phyloP scores from a whole-genome alignment of 2,329 filamentous ascomycete genomes.

The Penicillium glabrum region DNA sequence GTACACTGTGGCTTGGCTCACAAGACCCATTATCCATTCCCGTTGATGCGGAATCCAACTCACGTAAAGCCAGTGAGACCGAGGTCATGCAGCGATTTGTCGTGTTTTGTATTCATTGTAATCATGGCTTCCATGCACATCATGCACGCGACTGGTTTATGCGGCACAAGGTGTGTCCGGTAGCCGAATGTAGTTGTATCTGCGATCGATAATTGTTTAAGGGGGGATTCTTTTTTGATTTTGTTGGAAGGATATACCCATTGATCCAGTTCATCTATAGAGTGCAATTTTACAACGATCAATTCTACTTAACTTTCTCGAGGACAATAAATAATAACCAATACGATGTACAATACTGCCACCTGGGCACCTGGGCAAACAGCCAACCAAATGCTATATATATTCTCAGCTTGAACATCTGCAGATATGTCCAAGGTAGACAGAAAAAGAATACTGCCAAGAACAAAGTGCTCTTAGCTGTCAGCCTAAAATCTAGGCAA shows the following conservation, averaged over 20 bases:
- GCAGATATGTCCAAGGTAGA: no score
- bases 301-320: no score
- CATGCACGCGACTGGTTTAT: slow-evolving; percentile 64
- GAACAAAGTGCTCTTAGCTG: no score
- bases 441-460: no score
- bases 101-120: slow-evolving; percentile 62
- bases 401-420: no score
- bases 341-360: no score
- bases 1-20: slow-evolving; percentile 61
- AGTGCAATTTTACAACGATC: neutral
- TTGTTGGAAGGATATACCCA: slow-evolving; percentile 15
- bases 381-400: no score
- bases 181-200: slow-evolving; percentile 42
- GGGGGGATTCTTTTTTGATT: neutral
- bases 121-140: slow-evolving; percentile 64
- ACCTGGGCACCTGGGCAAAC: no score
- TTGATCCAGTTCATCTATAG: neutral
- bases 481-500: no score
- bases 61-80: slow-evolving; percentile 28
- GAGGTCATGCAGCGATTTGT: slow-evolving; percentile 57
- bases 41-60: slow-evolving; percentile 31
- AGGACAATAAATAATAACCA: no score
- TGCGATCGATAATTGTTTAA: slow-evolving; percentile 35
- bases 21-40: slow-evolving; percentile 53
- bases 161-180: slow-evolving; percentile 40